Conservation (phyloP, 371 early-diverging fungal species). For the Actinomortierella ambigua region DNA sequence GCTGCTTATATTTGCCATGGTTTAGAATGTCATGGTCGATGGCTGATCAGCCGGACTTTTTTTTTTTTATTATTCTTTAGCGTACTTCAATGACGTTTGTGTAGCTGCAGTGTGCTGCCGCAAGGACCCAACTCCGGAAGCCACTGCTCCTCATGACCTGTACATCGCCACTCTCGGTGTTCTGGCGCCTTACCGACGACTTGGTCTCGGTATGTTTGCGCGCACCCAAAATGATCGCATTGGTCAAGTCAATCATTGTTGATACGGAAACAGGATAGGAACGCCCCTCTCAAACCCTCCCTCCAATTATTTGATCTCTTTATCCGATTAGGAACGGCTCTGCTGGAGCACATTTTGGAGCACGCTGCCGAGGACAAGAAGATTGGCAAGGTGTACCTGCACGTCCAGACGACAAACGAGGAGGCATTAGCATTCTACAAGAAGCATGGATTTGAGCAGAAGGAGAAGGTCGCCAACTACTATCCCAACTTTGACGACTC, state of each 20-base stretch:
- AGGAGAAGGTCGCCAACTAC: conserved; percentile 76
- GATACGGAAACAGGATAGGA: conserved; percentile 4
- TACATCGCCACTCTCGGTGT: conserved; percentile 98
- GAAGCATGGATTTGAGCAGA: conserved; percentile 78
- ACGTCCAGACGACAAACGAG: conserved; percentile 90
- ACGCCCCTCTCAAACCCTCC: conserved; percentile 4
- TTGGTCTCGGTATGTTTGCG: conserved; percentile 76
- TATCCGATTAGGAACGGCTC: conserved; percentile 53
- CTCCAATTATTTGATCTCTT: no score
- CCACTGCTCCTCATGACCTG: conserved; percentile 51
- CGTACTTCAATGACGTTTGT: conserved; percentile 73
- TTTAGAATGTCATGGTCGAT: conserved; percentile 1
- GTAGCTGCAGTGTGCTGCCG: conserved; percentile 93
- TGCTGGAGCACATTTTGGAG: conserved; percentile 68
- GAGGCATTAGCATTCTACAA: conserved; percentile 89
- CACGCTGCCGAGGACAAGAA: conserved; percentile 49
- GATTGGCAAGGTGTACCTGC: conserved; percentile 75
- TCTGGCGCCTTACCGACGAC: conserved; percentile 81
- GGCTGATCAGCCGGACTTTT: not conserved
- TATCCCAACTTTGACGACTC: conserved; percentile 86
- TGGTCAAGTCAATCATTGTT: no score
- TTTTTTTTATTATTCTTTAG: conserved; percentile 42
- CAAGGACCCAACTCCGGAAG: conserved; percentile 54
- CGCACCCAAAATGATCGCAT: no score
- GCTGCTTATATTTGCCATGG: not conserved